Evolutionary conservation across 768 basidiomycete species (phyloP), one percentile per base, ranked within the genome.

Genomic region (Lactarius pseudohatsudake): DNA sequence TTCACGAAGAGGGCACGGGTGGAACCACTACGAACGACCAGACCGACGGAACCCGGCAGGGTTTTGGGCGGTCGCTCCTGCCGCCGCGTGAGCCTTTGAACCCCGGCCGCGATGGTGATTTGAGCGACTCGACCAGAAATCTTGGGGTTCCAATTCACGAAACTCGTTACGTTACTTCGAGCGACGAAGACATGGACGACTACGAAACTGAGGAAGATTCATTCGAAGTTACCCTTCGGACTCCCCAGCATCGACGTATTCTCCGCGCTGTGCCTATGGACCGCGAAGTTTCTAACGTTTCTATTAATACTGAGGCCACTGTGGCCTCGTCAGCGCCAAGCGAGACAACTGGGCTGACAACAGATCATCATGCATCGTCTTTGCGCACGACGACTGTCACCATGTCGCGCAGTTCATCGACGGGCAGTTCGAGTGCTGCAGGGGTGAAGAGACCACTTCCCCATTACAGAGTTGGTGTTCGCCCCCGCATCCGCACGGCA

Each of bases 51-150:
- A 26, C 43, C 64, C 70, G 69, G 70, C 83, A 84, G 87, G 87
- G 77, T 89, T 90, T 90, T 89, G 80, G 74, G 68, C 73, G 74
- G 84, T 85, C 82, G 88, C 87, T 89, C 87, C 82, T 80, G 85
- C 82, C 77, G 74, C 83, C 79, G 76, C 84, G 80, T 82, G 83
- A 85, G 82, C 82, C 81, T 47, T 74, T 75, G 74, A 81, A 84
- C 81, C 82, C 85, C 81, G 79, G 82, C 83, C 83, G 80, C 76
- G 83, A 79, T 76, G 76, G 77, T 73, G 79, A 76, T 85, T 82
- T 79, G 85, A 87, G 87, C 86, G 86, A 87, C 82, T 75, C 72
- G 65, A 77, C 66, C 71, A 69, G 66, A 62, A 62, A 67, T 59
- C 57, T 70, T 45, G 82, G 84, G 84, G 82, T 81, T 79, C 75